phyloP scores from a whole-genome alignment of 345 rosid genomes.

The Limnanthes douglasii region DNA sequence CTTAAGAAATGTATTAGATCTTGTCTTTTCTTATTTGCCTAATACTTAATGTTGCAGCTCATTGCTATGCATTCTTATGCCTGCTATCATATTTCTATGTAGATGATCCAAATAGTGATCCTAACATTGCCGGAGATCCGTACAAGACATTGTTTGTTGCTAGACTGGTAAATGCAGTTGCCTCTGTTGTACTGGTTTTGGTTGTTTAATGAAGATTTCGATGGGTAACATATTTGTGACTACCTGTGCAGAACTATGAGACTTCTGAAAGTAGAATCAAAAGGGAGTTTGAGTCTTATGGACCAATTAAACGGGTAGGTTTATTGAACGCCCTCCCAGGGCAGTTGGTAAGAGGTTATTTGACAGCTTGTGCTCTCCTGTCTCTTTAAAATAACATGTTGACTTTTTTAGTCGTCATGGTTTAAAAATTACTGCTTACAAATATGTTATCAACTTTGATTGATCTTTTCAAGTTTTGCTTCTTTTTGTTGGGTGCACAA shows the following conservation, averaged over 20 bases:
- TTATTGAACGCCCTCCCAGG: conserved; percentile 32
- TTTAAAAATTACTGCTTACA: not conserved
- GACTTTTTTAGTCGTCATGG: conserved; percentile 4
- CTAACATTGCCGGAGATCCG: conserved; percentile 88
- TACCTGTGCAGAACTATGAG: conserved; percentile 76
- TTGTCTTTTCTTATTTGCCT: conserved; percentile 7
- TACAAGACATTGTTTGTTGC: conserved; percentile 94
- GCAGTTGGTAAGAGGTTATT: conserved; percentile 80
- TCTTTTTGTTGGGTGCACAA: too few relatives aligned
- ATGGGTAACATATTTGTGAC: conserved; percentile 6
- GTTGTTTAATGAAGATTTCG: conserved; percentile 2
- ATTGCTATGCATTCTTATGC: conserved; percentile 1
- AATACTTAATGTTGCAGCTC: not conserved
- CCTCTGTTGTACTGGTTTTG: conserved; percentile 3
- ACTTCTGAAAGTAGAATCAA: conserved; percentile 92
- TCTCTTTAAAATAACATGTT: conserved; percentile 8
- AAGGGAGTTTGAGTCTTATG: conserved; percentile 99
- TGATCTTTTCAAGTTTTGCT: not conserved
- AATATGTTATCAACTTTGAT: not conserved
- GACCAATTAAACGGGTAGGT: conserved; percentile 99
- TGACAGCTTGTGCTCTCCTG: conserved; percentile 11
- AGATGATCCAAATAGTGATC: conserved; percentile 83
- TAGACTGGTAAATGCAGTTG: conserved; percentile 52
- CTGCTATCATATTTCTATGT: conserved; percentile 9
- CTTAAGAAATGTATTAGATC: conserved; percentile 39